phyloP scores from a whole-genome alignment of 2,329 filamentous ascomycete genomes.

The Colletotrichum trifolii region DNA sequence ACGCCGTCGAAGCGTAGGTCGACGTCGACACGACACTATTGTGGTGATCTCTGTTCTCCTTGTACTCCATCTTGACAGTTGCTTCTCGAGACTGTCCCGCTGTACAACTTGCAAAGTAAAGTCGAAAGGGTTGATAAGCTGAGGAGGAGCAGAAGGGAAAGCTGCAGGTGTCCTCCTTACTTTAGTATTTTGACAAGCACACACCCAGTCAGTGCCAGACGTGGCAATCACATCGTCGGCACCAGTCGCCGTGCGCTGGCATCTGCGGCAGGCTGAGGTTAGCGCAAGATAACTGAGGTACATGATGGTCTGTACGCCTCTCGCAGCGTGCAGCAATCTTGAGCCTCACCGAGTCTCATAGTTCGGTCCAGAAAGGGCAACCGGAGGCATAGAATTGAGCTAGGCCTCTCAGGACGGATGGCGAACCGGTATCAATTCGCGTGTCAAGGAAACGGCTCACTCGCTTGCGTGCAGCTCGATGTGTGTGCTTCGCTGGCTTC shows the following conservation, averaged over 20 bases:
- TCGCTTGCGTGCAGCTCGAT: constrained; percentile 13
- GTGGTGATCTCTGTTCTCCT: constrained; percentile 10
- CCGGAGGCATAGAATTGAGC: neutral
- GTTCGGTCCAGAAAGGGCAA: constrained; percentile 12
- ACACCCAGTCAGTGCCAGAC: constrained; percentile 13
- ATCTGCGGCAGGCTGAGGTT: constrained; percentile 16
- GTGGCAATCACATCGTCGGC: constrained; percentile 20
- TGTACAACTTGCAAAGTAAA: constrained; percentile 12
- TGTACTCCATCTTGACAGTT: constrained; percentile 34
- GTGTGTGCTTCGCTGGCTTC: constrained; percentile 24
- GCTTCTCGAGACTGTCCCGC: constrained; percentile 20
- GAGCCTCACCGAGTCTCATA: constrained; percentile 25
- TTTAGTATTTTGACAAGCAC: constrained; percentile 29
- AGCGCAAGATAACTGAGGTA: constrained; percentile 28
- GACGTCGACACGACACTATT: constrained; percentile 26
- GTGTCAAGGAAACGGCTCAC: neutral
- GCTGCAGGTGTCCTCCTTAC: constrained; percentile 28
- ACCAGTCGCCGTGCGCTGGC: constrained; percentile 32
- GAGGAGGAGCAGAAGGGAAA: neutral
- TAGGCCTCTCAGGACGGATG: neutral
- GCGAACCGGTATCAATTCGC: neutral
- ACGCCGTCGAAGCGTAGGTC: constrained; percentile 32
- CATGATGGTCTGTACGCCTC: constrained; percentile 21
- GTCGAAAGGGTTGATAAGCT: constrained; percentile 11
- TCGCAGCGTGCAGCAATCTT: constrained; percentile 17